Evolutionary conservation across 495 filamentous ascomycete species (phyloP).

Genomic region (Pseudotulostoma volvatum): DNA sequence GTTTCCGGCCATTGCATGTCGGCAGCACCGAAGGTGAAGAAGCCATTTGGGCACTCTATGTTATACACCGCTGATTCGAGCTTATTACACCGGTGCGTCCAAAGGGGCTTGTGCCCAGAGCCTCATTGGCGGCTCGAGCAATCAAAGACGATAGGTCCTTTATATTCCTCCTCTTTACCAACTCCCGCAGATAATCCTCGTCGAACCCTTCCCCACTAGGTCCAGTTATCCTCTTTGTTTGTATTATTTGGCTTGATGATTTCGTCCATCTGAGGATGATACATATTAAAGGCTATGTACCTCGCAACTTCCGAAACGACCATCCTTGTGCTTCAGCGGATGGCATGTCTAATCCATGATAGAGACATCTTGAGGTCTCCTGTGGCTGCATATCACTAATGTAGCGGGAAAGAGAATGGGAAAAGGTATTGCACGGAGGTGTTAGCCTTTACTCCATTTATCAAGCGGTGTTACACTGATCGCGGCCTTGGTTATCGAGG

Average conservation of each 20-base stretch:
- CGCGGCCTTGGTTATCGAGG: neutral
- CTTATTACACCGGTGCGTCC: neutral
- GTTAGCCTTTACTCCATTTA: neutral
- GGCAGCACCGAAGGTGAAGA: neutral
- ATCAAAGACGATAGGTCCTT: neutral
- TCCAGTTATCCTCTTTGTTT: neutral
- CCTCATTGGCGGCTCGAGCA: neutral
- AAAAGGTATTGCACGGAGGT: neutral
- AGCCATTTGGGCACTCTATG: neutral
- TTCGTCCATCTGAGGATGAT: neutral
- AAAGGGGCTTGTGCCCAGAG: neutral
- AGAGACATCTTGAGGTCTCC: neutral
- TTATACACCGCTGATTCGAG: neutral
- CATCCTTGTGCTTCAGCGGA: neutral
- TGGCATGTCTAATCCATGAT: neutral
- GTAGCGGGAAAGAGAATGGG: neutral
- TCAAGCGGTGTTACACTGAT: neutral
- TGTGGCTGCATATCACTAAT: neutral
- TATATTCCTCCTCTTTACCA: neutral
- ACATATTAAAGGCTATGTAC: neutral
- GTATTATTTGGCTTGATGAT: neutral
- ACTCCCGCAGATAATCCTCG: neutral
- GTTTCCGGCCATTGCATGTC: neutral
- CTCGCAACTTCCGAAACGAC: neutral
- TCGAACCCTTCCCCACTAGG: neutral